phyloP scores from a whole-genome alignment of 2,329 filamentous ascomycete genomes.

The Claviceps citrina region DNA sequence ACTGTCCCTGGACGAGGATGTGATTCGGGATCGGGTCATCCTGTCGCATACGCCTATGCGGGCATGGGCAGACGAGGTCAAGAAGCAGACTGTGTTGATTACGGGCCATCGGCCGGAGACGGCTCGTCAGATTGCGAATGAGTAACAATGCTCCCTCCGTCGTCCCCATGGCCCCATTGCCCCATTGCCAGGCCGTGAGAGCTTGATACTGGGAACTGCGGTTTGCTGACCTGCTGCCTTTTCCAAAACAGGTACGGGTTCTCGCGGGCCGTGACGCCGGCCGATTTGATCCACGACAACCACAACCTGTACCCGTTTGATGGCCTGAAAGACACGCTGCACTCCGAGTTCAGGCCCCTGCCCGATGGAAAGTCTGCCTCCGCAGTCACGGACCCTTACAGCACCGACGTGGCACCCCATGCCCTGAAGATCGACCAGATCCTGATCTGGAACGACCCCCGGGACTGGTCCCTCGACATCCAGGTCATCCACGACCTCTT shows the following conservation, averaged over 20 bases:
- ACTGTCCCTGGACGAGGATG: constrained; percentile 17
- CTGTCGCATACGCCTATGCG: constrained; percentile 82
- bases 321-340: constrained; percentile 16
- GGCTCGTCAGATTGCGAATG: constrained; percentile 59
- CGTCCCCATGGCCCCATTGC: no score
- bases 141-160: constrained; percentile 30
- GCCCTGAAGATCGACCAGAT: constrained; percentile 72
- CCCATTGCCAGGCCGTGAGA: no score
- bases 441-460: constrained; percentile 87
- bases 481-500: constrained; percentile 75
- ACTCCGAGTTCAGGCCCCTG: constrained; percentile 14
- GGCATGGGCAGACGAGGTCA: constrained; percentile 33
- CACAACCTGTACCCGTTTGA: constrained; percentile 76
- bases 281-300: constrained; percentile 62
- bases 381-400: constrained; percentile 18
- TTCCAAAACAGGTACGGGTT: constrained; percentile 53
- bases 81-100: constrained; percentile 47
- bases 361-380: constrained; percentile 20
- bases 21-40: constrained; percentile 29
- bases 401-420: constrained; percentile 20
- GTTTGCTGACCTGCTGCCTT: not conserved
- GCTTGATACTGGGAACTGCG: no score
- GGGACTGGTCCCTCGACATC: constrained; percentile 86
- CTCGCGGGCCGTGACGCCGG: constrained; percentile 67
- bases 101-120: constrained; percentile 53